These are phyloP conservation scores for Gamarada debralockiae DNA, from an alignment of 495 filamentous ascomycete genomes.

Conservation along the genomic window DNA sequence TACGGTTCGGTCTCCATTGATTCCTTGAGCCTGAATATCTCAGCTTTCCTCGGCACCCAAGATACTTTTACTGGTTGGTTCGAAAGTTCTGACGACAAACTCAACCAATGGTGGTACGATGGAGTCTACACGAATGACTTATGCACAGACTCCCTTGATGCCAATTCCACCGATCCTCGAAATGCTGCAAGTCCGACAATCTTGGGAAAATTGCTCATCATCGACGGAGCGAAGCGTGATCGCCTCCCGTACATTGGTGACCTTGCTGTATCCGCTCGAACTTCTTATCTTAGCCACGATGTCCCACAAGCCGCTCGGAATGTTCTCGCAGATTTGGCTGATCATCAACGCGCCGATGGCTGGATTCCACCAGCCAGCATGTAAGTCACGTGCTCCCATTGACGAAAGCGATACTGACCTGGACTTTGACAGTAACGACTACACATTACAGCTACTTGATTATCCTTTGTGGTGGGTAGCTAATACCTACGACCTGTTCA, in stretches of 20 bases:
- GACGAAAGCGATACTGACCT: neutral
- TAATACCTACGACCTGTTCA: conserved; percentile 36
- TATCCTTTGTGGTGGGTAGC: conserved; percentile 46
- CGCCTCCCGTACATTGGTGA: conserved; percentile 47
- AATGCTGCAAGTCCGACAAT: conserved; percentile 33
- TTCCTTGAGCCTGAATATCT: conserved; percentile 34
- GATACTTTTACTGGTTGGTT: conserved; percentile 44
- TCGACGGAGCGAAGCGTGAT: conserved; percentile 46
- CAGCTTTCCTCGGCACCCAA: conserved; percentile 37
- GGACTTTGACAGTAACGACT: conserved; percentile 31
- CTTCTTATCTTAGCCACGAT: conserved; percentile 41
- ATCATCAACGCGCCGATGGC: conserved; percentile 42
- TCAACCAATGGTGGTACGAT: conserved; percentile 48
- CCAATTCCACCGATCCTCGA: conserved; percentile 34
- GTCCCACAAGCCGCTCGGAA: conserved; percentile 32
- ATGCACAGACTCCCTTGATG: conserved; percentile 34
- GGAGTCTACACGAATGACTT: conserved; percentile 43
- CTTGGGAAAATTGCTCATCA: conserved; percentile 36
- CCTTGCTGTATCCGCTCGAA: conserved; percentile 38
- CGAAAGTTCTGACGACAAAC: conserved; percentile 38
- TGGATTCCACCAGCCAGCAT: conserved; percentile 51
- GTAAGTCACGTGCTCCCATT: conserved; percentile 19
- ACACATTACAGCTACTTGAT: conserved; percentile 40
- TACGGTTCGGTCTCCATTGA: conserved; percentile 34
- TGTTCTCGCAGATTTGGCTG: conserved; percentile 39